Evolutionary conservation across 495 filamentous ascomycete genomes (phyloP), one percentile per base, ranked within the genome.

Genomic region (Schizothecium vesticola): DNA sequence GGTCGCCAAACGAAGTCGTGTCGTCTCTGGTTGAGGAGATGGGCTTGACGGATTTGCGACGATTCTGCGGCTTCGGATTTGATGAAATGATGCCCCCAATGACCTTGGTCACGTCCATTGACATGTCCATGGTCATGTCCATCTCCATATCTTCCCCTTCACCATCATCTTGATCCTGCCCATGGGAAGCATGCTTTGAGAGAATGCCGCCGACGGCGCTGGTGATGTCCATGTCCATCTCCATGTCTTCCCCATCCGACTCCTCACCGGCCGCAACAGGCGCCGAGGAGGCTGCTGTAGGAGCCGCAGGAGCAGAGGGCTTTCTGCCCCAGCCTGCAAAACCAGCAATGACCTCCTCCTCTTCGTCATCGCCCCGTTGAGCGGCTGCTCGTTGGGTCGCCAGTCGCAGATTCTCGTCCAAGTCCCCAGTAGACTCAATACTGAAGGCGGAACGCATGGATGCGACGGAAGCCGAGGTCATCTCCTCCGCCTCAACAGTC

Each of bases 41-140:
- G 71, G 63, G 71, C 58, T 56, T 73, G 62, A 71, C 68, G 28
- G 67, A 72, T 63, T 71, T 72, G 55, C 66, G 76, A 63, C 71
- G 69, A 24, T 55, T 67, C 66, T 74, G 66, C 58, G 68, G 61
- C 33, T 73, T 77, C 66, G 76, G 67, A 55, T 83, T 81, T n/a
- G 84, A 51, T n/a, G 43, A 79, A 28, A 93, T 78, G 61, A 98
- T 97, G 4, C 89, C 86, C n/a, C 94, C 94, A 66, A 97, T 79
- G 13, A 88, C 91, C 67, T 84, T 86, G 1, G 93, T 97, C 61
- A 96, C 87, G 67, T 97, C 93, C 91, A 94, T 93, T 11, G 89
- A 92, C 75, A 92, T 85, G 29, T 92, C 90, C 91, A 94, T 93
- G 13, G 89, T 91, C 75, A 92, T 85, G 31, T 92, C 90, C 72